Percentiles rank a stretch among this genome's conserved stretches.
phyloP scores from a whole-genome alignment of 768 basidiomycete species.

The Xanthoconium stramineum region DNA sequence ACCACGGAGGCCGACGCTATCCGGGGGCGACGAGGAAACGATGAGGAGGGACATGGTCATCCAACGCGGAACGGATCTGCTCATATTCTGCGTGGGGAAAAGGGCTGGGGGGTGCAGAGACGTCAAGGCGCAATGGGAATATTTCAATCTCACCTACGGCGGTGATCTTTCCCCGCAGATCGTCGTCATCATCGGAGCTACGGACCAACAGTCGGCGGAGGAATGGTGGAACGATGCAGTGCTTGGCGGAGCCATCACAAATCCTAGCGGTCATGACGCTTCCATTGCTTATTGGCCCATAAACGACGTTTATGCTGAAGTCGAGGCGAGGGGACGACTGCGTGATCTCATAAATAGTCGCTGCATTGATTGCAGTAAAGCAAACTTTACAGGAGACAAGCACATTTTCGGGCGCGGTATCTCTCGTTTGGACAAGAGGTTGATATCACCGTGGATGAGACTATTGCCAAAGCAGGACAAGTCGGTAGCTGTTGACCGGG shows the following conservation, averaged over 20 bases:
- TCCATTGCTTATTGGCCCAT: conserved; percentile 20
- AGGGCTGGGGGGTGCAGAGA: neutral
- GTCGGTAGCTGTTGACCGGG: conserved; percentile 1
- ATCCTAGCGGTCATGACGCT: conserved; percentile 2
- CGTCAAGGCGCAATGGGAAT: conserved; percentile 22
- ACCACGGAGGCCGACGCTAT: conserved; percentile 1
- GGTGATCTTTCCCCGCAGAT: conserved; percentile 27
- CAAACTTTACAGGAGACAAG: conserved; percentile 2
- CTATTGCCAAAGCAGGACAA: neutral
- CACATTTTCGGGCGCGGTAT: conserved; percentile 10
- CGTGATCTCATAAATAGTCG: conserved; percentile 14
- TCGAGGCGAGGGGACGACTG: conserved; percentile 5
- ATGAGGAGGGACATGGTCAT: neutral
- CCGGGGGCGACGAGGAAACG: neutral
- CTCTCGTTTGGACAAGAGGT: conserved; percentile 3
- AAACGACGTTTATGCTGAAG: neutral
- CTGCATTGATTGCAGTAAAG: conserved; percentile 26
- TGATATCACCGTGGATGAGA: conserved; percentile 1
- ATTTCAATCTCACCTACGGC: conserved; percentile 22
- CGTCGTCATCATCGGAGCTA: conserved; percentile 19
- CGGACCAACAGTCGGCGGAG: conserved; percentile 15
- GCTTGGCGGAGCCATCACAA: neutral
- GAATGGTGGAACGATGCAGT: conserved; percentile 18
- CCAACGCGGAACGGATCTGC: conserved; percentile 24
- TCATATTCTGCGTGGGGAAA: conserved; percentile 21